Base-by-base conservation (phyloP, 2,329 filamentous ascomycete species). In the Aspergillus viridinutans region DNA sequence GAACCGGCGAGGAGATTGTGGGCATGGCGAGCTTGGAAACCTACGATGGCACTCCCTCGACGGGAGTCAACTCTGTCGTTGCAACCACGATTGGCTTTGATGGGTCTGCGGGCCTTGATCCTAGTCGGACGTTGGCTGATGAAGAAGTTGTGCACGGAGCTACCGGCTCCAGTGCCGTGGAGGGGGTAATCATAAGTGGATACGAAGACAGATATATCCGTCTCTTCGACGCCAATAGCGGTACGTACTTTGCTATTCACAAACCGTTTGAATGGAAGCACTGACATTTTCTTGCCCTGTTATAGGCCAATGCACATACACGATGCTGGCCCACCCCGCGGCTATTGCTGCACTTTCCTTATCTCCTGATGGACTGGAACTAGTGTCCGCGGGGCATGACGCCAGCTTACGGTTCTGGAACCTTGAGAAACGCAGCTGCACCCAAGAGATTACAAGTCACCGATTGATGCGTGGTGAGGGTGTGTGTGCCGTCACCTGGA, bases 201-300 rank as follows among this genome's bases (percentile, higher is more conserved):
- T 93, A 99, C 71, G 94, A 99, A 78, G 94, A 99, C 77, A 87
- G 90, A 66, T 97, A 92, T 69, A 92, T 99, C 66, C 84, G 93
- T 64, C 96, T 99, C 81, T 99, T 96, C 73, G 94, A 99, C 80
- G 94, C 94, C 61, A 97, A 99, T 72, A 96, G 91, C 77, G 94
- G 94, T 97, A 88, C 76, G 90, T 85, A 38, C 43, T 28, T 26
- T 50, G 14, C 14, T 17, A n/a, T 45, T 35, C 43, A 21, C 43
- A 49, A 49, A 28, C 8, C 35, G 21, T 48, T 49, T 14, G 23
- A 5, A 49, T 23, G n/a, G n/a, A 48, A 23, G 28, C 26, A 50
- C 62, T 68, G 59, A 70, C 62, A 54, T 59, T 56, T 59, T 32
- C 50, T 21, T 21, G 12, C 53, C 12, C 21, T 43, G 9, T 47